A percentile compares a stretch with the other conserved stretches of the same genome.
phyloP scores from a whole-genome alignment of 148 eudicot genomes.

The Linanthus parryae region DNA sequence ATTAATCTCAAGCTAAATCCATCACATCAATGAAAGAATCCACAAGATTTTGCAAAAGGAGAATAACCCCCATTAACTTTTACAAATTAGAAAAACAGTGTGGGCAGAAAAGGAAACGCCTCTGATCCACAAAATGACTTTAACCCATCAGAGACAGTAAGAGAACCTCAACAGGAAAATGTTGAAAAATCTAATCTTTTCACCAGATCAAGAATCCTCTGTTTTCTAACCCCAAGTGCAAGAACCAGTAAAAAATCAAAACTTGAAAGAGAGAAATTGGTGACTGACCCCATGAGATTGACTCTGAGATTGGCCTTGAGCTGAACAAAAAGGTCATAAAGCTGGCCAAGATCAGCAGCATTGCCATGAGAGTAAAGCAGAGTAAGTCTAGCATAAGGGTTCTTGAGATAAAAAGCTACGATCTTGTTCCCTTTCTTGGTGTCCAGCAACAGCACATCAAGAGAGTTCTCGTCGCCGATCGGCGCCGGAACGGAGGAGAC shows the following conservation, averaged over 20 bases:
- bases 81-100: neutral
- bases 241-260: neutral
- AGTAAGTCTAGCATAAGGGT: conserved; percentile 84
- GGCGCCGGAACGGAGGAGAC: conserved; percentile 44
- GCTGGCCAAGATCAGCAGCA: conserved; percentile 98
- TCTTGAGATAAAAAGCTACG: conserved; percentile 70
- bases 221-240: neutral
- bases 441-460: conserved; percentile 60
- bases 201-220: neutral
- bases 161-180: neutral
- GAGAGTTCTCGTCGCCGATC: conserved; percentile 47
- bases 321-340: conserved; percentile 88
- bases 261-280: neutral
- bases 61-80: neutral
- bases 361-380: conserved; percentile 91
- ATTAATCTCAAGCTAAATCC: neutral
- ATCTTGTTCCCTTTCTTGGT: conserved; percentile 85
- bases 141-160: neutral
- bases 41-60: neutral
- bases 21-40: neutral
- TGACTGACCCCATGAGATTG: conserved; percentile 72
- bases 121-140: neutral
- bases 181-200: neutral
- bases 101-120: neutral
- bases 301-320: conserved; percentile 95